These are phyloP conservation scores for Gomphus bonarii DNA, from an alignment of 1,284 basidiomycete species.

Conservation along the genomic window DNA sequence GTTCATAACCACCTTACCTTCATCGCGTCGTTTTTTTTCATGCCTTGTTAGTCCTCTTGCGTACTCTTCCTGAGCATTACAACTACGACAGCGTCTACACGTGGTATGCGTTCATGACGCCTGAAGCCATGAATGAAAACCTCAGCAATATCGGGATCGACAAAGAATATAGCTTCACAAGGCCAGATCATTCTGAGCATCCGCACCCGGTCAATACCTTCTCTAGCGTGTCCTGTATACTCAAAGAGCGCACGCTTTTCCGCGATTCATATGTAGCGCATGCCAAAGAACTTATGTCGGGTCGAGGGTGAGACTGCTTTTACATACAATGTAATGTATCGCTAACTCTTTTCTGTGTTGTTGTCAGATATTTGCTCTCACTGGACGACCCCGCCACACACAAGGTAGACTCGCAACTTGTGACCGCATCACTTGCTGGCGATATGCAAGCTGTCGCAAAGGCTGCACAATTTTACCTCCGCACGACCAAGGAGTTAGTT, in stretches of 20 bases:
- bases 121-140: constrained; percentile 51
- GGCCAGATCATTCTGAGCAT: constrained; percentile 11
- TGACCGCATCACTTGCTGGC: not conserved
- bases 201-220: constrained; percentile 13
- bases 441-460: constrained; percentile 26
- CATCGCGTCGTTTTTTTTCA: not conserved
- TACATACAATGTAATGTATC: not conserved
- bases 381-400: constrained; percentile 6
- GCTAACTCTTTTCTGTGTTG: not conserved
- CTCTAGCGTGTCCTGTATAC: not conserved
- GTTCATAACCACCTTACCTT: not conserved
- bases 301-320: constrained; percentile 40
- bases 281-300: constrained; percentile 34
- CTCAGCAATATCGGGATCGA: constrained; percentile 44
- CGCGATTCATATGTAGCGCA: not conserved
- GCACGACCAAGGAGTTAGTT: constrained; percentile 49
- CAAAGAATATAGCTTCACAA: constrained; percentile 21
- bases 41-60: constrained; percentile 41
- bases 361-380: constrained; percentile 5
- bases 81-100: constrained; percentile 64
- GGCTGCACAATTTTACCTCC: constrained; percentile 49
- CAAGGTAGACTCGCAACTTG: not conserved
- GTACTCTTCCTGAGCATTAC: constrained; percentile 62
- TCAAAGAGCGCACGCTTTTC: constrained; percentile 6
- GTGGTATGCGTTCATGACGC: constrained; percentile 81